Evolutionary conservation across 78 protist genomes (phyloP).

Genomic region (Dictyostelium purpureum): DNA sequence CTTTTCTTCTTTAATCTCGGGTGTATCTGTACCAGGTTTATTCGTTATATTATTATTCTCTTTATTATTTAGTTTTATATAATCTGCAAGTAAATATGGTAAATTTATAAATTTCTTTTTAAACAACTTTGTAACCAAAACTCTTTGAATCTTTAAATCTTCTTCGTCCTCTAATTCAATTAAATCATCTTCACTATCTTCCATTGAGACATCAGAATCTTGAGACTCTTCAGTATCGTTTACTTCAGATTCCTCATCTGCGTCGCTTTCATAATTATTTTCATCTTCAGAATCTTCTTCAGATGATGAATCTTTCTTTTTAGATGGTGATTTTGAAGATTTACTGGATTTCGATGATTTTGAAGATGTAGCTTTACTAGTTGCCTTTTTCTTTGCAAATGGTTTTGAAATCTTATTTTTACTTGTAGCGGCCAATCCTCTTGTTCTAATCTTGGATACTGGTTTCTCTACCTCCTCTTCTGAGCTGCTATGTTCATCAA

Average conservation of each 20-base stretch:
- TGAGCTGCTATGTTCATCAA: background rate
- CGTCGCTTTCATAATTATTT: background rate
- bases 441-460: background rate
- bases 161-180: background rate
- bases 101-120: constrained; percentile 26
- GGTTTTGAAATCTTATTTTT: background rate
- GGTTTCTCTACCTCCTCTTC: background rate
- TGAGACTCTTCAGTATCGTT: background rate
- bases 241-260: background rate
- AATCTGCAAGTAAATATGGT: constrained; percentile 12
- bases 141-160: background rate
- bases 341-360: too few relatives aligned
- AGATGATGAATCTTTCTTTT: constrained; percentile 11
- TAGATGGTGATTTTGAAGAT: too few relatives aligned
- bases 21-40: background rate
- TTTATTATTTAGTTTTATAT: background rate
- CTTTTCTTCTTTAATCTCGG: background rate
- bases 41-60: background rate
- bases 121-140: constrained; percentile 9
- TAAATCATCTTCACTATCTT: background rate
- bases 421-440: background rate
- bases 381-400: background rate
- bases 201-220: constrained; percentile 10
- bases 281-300: constrained; percentile 8
- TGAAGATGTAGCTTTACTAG: too few relatives aligned